Conservation (phyloP, 139 green algal genomes). For the Tetradesmus lagerheimii region DNA sequence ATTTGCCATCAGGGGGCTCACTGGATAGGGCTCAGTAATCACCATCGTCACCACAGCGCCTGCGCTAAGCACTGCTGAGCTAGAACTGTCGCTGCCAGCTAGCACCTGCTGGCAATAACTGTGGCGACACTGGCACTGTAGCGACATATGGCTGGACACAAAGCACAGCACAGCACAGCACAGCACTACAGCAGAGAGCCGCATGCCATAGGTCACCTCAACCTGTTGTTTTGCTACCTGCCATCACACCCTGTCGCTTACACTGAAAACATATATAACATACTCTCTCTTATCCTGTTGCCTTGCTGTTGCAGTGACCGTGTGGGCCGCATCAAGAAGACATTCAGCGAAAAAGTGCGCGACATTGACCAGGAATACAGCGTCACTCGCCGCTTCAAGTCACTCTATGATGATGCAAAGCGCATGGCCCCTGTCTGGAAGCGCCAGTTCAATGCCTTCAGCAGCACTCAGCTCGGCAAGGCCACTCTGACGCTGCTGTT, state of each 20-base stretch:
- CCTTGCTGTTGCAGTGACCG: background rate
- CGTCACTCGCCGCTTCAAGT: background rate
- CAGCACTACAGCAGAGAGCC: too few relatives aligned
- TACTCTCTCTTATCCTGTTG: background rate
- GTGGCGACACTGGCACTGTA: too few relatives aligned
- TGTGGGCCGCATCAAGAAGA: constrained; percentile 6
- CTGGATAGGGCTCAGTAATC: too few relatives aligned
- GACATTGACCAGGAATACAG: constrained; percentile 42
- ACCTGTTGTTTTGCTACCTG: too few relatives aligned
- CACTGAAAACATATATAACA: too few relatives aligned
- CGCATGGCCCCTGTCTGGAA: constrained; percentile 28
- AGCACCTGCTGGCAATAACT: background rate
- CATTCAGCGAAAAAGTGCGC: constrained; percentile 15
- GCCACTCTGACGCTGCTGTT: constrained; percentile 1
- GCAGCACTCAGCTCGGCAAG: constrained; percentile 26
- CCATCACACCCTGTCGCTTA: too few relatives aligned
- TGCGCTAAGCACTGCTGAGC: too few relatives aligned
- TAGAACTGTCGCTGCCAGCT: background rate
- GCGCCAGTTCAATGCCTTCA: constrained; percentile 6
- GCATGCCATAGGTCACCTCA: too few relatives aligned
- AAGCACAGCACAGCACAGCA: too few relatives aligned
- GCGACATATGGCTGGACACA: too few relatives aligned
- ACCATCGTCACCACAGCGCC: too few relatives aligned
- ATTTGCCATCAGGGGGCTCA: too few relatives aligned
- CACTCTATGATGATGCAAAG: background rate